These are phyloP conservation scores for Zygoascus sp. DNA, from an alignment of 1,139 yeast genomes.

Conservation along the genomic window DNA sequence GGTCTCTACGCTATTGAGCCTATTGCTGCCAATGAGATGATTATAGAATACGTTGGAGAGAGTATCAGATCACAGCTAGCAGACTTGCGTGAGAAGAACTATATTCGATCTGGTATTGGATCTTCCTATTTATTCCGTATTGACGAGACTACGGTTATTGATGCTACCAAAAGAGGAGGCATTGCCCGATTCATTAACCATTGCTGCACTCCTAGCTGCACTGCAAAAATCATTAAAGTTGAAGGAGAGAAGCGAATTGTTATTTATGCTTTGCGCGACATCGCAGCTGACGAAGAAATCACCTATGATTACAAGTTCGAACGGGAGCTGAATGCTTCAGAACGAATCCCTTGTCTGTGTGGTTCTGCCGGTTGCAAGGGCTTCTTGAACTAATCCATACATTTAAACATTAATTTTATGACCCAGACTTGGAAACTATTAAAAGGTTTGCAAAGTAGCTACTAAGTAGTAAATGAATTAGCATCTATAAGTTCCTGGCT, in stretches of 20 bases:
- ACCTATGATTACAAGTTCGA: conserved; percentile 96
- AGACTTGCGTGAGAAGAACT: conserved; percentile 83
- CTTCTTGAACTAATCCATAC: conserved; percentile 65
- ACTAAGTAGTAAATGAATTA: too few relatives aligned
- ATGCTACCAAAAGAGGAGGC: conserved; percentile 96
- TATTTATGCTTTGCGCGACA: conserved; percentile 85
- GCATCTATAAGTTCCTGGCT: too few relatives aligned
- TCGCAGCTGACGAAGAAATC: conserved; percentile 80
- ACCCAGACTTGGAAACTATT: too few relatives aligned
- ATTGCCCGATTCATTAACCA: conserved; percentile 95
- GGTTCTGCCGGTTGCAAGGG: conserved; percentile 96
- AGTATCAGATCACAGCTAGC: conserved; percentile 92
- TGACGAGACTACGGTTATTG: conserved; percentile 92
- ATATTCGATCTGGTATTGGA: conserved; percentile 88
- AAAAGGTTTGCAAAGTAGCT: too few relatives aligned
- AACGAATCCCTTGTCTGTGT: conserved; percentile 85
- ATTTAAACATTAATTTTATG: too few relatives aligned
- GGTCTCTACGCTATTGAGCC: conserved; percentile 94
- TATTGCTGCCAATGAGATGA: conserved; percentile 92
- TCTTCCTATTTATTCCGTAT: conserved; percentile 88
- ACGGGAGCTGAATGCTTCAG: conserved; percentile 84
- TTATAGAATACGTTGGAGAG: conserved; percentile 98
- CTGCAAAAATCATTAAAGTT: conserved; percentile 92
- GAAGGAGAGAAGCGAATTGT: conserved; percentile 94
- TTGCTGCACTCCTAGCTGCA: conserved; percentile 95